Evolutionary conservation across 2,329 filamentous ascomycete species (phyloP).

Genomic region (Cercospora zeae-maydis): DNA sequence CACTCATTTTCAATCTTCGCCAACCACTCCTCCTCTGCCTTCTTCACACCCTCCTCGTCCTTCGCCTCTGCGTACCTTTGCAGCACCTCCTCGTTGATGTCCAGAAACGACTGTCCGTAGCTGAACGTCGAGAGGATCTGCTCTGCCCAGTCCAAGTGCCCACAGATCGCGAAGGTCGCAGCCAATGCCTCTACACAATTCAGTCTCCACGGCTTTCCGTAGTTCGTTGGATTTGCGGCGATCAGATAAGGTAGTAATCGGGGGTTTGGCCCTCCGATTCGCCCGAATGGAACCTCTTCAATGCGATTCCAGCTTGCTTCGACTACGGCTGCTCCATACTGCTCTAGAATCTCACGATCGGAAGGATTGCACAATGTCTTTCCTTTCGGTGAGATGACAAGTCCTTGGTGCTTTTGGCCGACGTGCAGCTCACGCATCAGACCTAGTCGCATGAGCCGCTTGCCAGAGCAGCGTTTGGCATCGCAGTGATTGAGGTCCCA

Average conservation of each 20-base stretch:
- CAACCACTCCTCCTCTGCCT: constrained; percentile 82
- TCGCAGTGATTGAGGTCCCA: constrained; percentile 99
- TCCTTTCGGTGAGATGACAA: constrained; percentile 93
- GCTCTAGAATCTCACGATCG: constrained; percentile 75
- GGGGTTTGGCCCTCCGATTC: constrained; percentile 91
- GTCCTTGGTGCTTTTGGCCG: constrained; percentile 85
- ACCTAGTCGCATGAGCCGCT: constrained; percentile 85
- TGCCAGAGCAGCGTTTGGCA: constrained; percentile 92
- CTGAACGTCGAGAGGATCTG: constrained; percentile 78
- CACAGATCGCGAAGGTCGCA: constrained; percentile 89
- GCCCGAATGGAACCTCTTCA: constrained; percentile 82
- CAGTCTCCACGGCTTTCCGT: constrained; percentile 88
- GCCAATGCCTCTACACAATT: constrained; percentile 96
- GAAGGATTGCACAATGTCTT: constrained; percentile 80
- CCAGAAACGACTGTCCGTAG: constrained; percentile 82
- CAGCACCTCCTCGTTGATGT: constrained; percentile 81
- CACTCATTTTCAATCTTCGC: constrained; percentile 87
- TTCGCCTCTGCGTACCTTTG: constrained; percentile 80
- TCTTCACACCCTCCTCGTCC: constrained; percentile 78
- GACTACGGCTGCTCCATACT: constrained; percentile 89
- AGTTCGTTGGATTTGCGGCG: constrained; percentile 95
- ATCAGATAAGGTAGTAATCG: constrained; percentile 89
- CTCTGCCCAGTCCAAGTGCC: constrained; percentile 85
- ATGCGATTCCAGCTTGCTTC: constrained; percentile 96
- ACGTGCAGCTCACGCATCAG: constrained; percentile 90